Conservation (phyloP, 108 stramenopile species). For the Chaetoceros muelleri region DNA sequence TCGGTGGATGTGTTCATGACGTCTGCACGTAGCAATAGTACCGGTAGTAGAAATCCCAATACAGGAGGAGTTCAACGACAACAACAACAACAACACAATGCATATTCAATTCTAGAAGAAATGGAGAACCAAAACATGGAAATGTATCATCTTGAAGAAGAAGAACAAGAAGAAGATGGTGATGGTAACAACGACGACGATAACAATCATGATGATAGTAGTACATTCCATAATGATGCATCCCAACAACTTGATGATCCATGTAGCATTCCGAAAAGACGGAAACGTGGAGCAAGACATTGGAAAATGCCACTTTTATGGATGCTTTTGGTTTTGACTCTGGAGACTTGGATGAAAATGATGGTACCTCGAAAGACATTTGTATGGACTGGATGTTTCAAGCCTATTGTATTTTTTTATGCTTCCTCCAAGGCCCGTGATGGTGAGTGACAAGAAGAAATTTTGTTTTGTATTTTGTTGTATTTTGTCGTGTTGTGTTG, state of each 20-base stretch:
- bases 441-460: too few relatives aligned
- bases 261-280: constrained; percentile 9
- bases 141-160: not conserved
- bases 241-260: constrained; percentile 4
- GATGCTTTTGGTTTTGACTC: constrained; percentile 20
- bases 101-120: too few relatives aligned
- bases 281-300: not conserved
- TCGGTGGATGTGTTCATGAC: not conserved
- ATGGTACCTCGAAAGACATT: not conserved
- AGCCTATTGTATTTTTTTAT: constrained; percentile 52
- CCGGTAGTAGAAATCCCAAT: too few relatives aligned
- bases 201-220: constrained; percentile 3
- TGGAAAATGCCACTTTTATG: constrained; percentile 16
- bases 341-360: constrained; percentile 8
- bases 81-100: too few relatives aligned
- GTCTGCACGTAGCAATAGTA: too few relatives aligned
- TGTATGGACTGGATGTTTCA: constrained; percentile 24
- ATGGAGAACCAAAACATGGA: too few relatives aligned
- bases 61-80: too few relatives aligned
- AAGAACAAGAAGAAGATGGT: not conserved
- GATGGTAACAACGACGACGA: too few relatives aligned
- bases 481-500: too few relatives aligned
- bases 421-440: constrained; percentile 25
- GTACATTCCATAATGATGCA: not conserved
- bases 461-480: too few relatives aligned